These are phyloP conservation scores for Entonaema liquescens DNA, from an alignment of 495 filamentous ascomycete species.

Conservation along the genomic window DNA sequence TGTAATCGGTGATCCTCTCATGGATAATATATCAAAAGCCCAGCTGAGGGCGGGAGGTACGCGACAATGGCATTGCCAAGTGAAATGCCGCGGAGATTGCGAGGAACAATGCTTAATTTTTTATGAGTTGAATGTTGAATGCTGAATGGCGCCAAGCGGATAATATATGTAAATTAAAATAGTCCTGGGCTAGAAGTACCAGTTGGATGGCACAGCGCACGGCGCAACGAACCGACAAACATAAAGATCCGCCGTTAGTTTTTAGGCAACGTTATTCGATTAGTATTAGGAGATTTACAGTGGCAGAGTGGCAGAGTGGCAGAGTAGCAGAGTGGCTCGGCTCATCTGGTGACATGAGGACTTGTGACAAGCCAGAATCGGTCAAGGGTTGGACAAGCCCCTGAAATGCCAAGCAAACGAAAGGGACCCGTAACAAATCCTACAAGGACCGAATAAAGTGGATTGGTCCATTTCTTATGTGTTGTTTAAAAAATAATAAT, in stretches of 20 bases:
- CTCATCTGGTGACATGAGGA: constrained; percentile 18
- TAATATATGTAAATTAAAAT: constrained; percentile 13
- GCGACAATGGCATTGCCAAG: constrained; percentile 14
- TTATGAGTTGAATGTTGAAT: constrained; percentile 9
- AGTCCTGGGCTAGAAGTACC: constrained; percentile 8
- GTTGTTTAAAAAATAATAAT: background rate
- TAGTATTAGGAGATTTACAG: constrained; percentile 8
- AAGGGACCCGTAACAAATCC: constrained; percentile 26
- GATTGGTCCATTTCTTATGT: background rate
- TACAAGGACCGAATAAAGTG: constrained; percentile 6
- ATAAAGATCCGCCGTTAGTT: constrained; percentile 5
- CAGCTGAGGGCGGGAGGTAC: constrained; percentile 12
- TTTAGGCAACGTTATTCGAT: constrained; percentile 13
- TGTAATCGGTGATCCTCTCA: constrained; percentile 28
- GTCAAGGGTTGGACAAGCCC: constrained; percentile 7
- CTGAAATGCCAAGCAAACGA: constrained; percentile 33
- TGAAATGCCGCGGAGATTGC: background rate
- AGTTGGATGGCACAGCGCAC: constrained; percentile 20
- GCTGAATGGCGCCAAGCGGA: background rate
- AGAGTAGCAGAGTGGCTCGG: background rate
- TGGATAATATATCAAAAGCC: constrained; percentile 17
- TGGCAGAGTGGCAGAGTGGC: too few relatives aligned
- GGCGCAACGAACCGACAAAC: constrained; percentile 1
- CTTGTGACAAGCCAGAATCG: constrained; percentile 16
- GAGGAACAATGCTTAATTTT: constrained; percentile 6